Percentiles rank a stretch among this genome's conserved stretches.
Conservation (phyloP, 441 rosid species). For the Breynia disticha region DNA sequence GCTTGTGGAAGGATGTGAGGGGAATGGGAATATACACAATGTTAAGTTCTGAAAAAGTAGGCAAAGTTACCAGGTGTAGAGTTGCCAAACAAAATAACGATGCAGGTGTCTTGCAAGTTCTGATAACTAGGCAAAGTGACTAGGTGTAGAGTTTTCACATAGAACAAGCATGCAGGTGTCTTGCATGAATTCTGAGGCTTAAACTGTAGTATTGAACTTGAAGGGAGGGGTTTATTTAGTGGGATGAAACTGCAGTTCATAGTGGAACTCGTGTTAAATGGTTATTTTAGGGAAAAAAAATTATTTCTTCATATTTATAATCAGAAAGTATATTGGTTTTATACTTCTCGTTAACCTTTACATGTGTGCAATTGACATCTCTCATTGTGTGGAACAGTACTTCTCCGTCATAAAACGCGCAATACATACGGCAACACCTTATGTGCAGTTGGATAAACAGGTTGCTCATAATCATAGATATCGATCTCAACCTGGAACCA, state of each 20-base stretch:
- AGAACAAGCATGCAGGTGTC: not conserved
- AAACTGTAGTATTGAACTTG: slow-evolving; percentile 7
- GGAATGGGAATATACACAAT: slow-evolving; percentile 12
- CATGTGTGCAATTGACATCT: not conserved
- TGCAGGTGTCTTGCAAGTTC: slow-evolving; percentile 2
- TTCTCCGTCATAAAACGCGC: slow-evolving; percentile 30
- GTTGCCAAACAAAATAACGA: not conserved
- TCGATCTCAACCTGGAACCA: not conserved
- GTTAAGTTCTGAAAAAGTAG: slow-evolving; percentile 12
- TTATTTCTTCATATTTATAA: no score
- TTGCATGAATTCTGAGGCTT: slow-evolving; percentile 1
- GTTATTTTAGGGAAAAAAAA: no score
- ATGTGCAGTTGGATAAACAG: no score
- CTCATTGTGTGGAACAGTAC: slow-evolving; percentile 29
- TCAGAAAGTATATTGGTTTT: no score
- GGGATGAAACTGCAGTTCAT: not conserved
- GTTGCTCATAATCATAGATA: not conserved
- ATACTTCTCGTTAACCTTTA: not conserved
- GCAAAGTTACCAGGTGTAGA: slow-evolving; percentile 7
- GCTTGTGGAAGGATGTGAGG: slow-evolving; percentile 16
- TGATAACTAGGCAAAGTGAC: slow-evolving; percentile 13
- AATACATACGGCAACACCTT: not conserved
- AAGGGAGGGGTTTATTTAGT: not conserved
- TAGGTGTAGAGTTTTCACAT: slow-evolving; percentile 4
- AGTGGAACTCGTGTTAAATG: not conserved